Conservation (phyloP, 192 early-diverging fungal genomes). For the Physocladia obscura region DNA sequence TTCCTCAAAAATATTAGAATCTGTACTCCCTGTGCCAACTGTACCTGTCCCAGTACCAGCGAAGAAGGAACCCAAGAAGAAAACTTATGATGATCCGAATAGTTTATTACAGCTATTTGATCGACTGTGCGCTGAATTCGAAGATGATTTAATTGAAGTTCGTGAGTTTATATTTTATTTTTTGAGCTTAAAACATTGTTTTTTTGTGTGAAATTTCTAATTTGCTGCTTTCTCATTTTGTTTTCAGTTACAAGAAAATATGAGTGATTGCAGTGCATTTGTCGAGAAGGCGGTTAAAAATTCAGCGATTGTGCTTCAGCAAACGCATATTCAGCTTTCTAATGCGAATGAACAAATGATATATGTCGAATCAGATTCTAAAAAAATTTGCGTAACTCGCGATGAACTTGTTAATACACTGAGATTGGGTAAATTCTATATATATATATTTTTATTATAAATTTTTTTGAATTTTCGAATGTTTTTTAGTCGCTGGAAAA, state of each 20-base stretch:
- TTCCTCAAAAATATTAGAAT: no score
- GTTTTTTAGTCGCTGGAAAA: constrained; percentile 14
- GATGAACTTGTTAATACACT: not conserved
- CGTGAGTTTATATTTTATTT: not conserved
- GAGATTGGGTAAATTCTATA: not conserved
- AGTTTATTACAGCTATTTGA: constrained; percentile 10
- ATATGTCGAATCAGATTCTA: not conserved
- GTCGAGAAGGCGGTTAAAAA: constrained; percentile 4
- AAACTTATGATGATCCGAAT: not conserved
- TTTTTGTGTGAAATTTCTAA: not conserved
- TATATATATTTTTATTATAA: not conserved
- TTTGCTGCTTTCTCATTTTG: not conserved
- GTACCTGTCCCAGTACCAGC: no score
- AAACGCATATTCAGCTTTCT: constrained; percentile 8
- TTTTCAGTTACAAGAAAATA: not conserved
- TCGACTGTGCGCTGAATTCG: constrained; percentile 6
- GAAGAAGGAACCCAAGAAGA: not conserved
- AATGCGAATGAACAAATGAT: not conserved
- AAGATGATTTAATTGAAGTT: constrained; percentile 19
- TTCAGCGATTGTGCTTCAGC: not conserved
- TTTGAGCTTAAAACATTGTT: not conserved
- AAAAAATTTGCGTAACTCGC: not conserved
- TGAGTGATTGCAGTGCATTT: not conserved
- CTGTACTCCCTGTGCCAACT: no score
- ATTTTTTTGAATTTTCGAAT: not conserved